Evolutionary conservation across 768 basidiomycete genomes (phyloP).

Genomic region (Pleurotus tuber-regium): DNA sequence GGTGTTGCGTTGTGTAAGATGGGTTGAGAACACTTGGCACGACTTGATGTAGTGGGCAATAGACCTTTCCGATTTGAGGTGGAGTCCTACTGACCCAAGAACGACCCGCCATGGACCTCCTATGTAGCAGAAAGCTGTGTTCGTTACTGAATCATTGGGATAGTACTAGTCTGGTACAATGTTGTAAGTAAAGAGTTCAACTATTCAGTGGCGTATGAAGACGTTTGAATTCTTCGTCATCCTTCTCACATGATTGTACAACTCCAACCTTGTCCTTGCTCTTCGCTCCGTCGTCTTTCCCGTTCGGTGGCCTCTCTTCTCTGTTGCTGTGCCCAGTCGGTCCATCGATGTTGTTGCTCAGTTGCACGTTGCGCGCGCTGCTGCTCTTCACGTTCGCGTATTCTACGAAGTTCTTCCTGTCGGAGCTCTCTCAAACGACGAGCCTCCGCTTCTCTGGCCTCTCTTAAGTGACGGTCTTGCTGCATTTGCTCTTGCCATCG

Average conservation of each 20-base stretch:
- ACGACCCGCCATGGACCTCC: neutral
- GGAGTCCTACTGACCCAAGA: neutral
- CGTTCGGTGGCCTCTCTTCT: neutral
- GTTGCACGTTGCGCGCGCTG: too few species aligned
- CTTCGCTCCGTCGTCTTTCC: neutral
- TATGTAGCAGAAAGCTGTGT: too few species aligned
- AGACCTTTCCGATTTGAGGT: neutral
- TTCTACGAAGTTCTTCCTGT: neutral
- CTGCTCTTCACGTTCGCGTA: neutral
- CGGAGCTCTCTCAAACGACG: too few species aligned
- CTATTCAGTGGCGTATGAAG: too few species aligned
- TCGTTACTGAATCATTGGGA: neutral
- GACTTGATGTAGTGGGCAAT: conserved; percentile 30
- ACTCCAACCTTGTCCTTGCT: neutral
- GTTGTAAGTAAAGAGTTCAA: too few species aligned
- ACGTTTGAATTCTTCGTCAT: neutral
- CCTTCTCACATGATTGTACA: neutral
- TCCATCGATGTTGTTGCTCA: too few species aligned
- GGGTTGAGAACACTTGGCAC: conserved; percentile 57
- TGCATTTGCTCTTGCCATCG: neutral
- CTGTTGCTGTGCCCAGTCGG: neutral
- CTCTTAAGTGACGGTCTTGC: neutral
- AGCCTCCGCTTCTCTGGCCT: neutral
- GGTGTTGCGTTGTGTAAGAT: conserved; percentile 41
- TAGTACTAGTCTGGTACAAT: too few species aligned